A percentile compares a stretch with the other conserved stretches of the same genome.
These are phyloP conservation scores for Thermochaetoides thermophila DNA, from an alignment of 495 filamentous ascomycete species.

Conservation along the genomic window DNA sequence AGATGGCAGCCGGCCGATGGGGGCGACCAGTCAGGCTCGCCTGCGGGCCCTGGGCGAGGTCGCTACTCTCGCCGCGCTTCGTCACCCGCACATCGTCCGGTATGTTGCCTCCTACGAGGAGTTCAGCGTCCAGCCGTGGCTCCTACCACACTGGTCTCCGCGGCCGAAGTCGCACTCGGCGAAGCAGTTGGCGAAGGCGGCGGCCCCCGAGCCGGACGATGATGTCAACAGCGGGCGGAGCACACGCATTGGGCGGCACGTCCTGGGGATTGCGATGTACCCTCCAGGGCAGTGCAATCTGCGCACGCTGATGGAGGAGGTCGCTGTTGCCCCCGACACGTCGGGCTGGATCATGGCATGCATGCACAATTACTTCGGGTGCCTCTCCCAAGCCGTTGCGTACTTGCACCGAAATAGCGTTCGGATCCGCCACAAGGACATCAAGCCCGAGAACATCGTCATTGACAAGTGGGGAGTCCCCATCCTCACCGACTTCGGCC, in stretches of 20 bases:
- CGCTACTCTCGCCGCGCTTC: constrained; percentile 14
- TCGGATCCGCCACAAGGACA: constrained; percentile 30
- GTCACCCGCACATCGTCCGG: constrained; percentile 20
- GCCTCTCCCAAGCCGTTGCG: constrained; percentile 22
- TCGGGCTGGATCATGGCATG: constrained; percentile 9
- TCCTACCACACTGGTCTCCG: no score
- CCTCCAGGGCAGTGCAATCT: constrained; percentile 19
- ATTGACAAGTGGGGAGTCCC: constrained; percentile 21
- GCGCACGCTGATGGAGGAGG: constrained; percentile 15
- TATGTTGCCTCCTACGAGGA: constrained; percentile 22
- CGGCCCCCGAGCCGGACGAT: constrained; percentile 1
- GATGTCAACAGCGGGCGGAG: constrained; percentile 8
- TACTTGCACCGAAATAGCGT: constrained; percentile 23
- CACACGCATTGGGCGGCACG: constrained; percentile 18
- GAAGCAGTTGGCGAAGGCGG: constrained; percentile 1
- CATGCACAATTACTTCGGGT: constrained; percentile 21
- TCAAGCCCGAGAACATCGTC: constrained; percentile 34
- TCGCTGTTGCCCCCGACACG: constrained; percentile 4
- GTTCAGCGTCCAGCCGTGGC: constrained; percentile 18
- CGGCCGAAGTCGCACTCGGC: constrained; percentile 7
- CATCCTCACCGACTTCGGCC: constrained; percentile 31
- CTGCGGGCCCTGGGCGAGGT: constrained; percentile 17
- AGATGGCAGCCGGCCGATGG: constrained; percentile 12
- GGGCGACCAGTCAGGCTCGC: constrained; percentile 16
- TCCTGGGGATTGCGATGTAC: constrained; percentile 23